Evolutionary conservation across 208 protist species (phyloP).

Genomic region (Crithidia expoeki): DNA sequence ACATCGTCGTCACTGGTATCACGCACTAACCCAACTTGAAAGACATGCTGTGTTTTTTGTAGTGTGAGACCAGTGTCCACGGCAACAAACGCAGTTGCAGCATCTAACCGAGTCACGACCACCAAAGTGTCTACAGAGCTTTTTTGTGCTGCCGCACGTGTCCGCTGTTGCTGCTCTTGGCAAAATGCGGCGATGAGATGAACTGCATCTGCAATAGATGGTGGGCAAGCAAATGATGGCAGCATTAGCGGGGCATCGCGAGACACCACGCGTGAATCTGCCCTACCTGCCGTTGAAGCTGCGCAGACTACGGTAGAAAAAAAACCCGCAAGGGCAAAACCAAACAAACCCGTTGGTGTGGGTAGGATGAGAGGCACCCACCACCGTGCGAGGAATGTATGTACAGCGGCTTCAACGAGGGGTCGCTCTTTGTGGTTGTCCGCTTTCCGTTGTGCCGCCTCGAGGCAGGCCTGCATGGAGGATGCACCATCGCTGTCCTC

Average conservation of each 20-base stretch:
- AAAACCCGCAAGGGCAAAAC: too few relatives aligned
- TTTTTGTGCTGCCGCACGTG: background rate
- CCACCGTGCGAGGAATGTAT: constrained; percentile 9
- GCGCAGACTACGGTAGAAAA: too few relatives aligned
- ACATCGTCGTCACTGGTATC: background rate
- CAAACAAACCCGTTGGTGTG: too few relatives aligned
- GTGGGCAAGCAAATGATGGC: too few relatives aligned
- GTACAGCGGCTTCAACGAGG: background rate
- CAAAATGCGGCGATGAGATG: too few relatives aligned
- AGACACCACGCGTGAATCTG: too few relatives aligned
- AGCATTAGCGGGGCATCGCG: too few relatives aligned
- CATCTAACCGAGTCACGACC: background rate
- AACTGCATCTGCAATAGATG: too few relatives aligned
- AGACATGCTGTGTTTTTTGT: background rate
- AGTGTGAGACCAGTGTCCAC: background rate
- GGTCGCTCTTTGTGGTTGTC: background rate
- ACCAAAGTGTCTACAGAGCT: background rate
- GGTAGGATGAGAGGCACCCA: constrained; percentile 2
- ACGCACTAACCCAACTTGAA: background rate
- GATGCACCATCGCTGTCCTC: background rate
- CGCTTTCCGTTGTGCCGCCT: background rate
- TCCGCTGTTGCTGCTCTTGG: background rate
- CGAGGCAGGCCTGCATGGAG: background rate
- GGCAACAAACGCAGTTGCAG: background rate
- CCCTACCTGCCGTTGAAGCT: too few relatives aligned